Evolutionary conservation across 108 stramenopile genomes (phyloP), one percentile per base, ranked within the genome.

Genomic region (Fistulifera pelliculosa): DNA sequence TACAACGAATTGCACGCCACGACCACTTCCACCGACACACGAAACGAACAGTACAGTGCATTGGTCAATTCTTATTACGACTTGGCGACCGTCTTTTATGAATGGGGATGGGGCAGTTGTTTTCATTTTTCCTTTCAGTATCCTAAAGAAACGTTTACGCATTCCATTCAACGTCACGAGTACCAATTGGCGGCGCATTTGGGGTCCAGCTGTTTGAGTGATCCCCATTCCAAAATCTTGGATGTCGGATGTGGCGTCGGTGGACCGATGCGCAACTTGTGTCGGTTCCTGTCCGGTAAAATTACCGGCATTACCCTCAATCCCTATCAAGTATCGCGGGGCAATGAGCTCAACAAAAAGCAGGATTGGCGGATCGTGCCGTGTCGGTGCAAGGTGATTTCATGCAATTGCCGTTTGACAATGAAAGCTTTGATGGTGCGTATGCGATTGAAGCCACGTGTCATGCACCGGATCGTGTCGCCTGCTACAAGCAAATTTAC

Each of bases 201-300:
- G 23, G 60, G 62, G 14, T 35, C 31, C 6, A 3, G 31, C 8
- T 35, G 31, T 35, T 35, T 35, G 31, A 35, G 31, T 35, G 47
- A 41, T 24, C 47, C 56, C 18, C 43, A 52, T n/a, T 53, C 55
- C 27, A 69, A 84, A 28, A 74, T 85, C 23, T 51, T 94, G 39
- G 95, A 96, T 55, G 85, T 94, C 3, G 96, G 96, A 15, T 97
- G 96, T 58, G 96, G 96, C 38, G 92, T 97, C 41, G 94, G 96
- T 19, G 96, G 96, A 1, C 96, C 96, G 43, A 87, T 95, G 85
- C 75, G 94, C 28, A 94, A 95, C 75, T 95, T 97, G 62, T 69
- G 77, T 60, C 71, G 77, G 38, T 94, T 97, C 60, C 60, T 86
- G 25, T 66, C 68, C 24, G 71, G 74, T 41, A 45, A 70, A 38